Conservation (phyloP, 2,329 filamentous ascomycete species). For the Botrytis pseudocinerea region DNA sequence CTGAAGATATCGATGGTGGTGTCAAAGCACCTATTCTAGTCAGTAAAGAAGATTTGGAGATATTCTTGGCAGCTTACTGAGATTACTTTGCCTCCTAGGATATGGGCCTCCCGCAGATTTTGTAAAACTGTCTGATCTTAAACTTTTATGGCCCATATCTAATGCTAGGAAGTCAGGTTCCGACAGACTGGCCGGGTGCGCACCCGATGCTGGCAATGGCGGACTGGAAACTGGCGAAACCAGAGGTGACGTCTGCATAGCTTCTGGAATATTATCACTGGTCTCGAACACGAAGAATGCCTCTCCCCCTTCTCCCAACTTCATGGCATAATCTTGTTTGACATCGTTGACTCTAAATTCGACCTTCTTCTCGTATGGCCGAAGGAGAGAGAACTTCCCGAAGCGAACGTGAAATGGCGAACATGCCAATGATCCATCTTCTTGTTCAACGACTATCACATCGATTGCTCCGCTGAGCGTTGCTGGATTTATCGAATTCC, state of each 20-base stretch:
- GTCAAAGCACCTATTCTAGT: conserved; percentile 44
- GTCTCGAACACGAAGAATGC: conserved; percentile 99
- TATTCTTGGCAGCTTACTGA: conserved; percentile 34
- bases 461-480: conserved; percentile 97
- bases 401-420: conserved; percentile 99
- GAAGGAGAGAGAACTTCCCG: conserved; percentile 94
- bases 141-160: conserved; percentile 45
- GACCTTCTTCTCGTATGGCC: conserved; percentile 97
- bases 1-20: conserved; percentile 55
- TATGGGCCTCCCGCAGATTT: conserved; percentile 51
- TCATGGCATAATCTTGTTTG: conserved; percentile 96
- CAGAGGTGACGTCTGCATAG: conserved; percentile 89
- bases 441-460: conserved; percentile 96
- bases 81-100: conserved; percentile 39
- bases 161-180: conserved; percentile 72
- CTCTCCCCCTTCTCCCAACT: conserved; percentile 94
- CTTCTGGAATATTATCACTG: conserved; percentile 84
- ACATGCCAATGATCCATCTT: conserved; percentile 85
- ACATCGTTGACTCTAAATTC: conserved; percentile 93
- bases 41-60: not conserved
- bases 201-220: conserved; percentile 54
- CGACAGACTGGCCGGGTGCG: conserved; percentile 51
- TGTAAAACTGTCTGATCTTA: conserved; percentile 42
- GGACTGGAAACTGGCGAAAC: conserved; percentile 89
- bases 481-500: conserved; percentile 99